A percentile compares a stretch with the other conserved stretches of the same genome.
Evolutionary conservation across 192 early-diverging fungal genomes (phyloP).

Genomic region (Coemansia sp.): DNA sequence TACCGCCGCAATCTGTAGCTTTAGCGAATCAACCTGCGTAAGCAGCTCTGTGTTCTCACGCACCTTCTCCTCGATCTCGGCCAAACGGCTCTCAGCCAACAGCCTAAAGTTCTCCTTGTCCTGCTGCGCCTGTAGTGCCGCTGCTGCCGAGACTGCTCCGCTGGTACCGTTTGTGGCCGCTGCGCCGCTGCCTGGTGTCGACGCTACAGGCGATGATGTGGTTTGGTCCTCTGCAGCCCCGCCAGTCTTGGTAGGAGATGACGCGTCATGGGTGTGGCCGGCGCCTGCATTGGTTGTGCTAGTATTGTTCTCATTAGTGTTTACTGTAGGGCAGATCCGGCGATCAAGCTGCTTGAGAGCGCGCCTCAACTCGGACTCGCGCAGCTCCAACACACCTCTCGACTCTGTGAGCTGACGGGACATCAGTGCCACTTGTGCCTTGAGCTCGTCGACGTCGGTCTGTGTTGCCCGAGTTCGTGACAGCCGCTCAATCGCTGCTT

Average conservation of each 20-base stretch:
- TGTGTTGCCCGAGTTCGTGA: constrained; percentile 27
- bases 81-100: constrained; percentile 51
- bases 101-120: constrained; percentile 50
- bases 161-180: constrained; percentile 4
- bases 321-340: constrained; percentile 45
- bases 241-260: neutral
- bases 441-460: constrained; percentile 36
- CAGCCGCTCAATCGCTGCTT: constrained; percentile 31
- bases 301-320: constrained; percentile 3
- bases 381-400: constrained; percentile 37
- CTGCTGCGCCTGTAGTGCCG: constrained; percentile 30
- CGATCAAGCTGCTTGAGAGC: constrained; percentile 56
- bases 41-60: constrained; percentile 53
- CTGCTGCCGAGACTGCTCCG: neutral
- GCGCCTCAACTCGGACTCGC: constrained; percentile 36
- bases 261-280: constrained; percentile 4
- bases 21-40: constrained; percentile 52
- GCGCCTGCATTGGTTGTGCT: neutral
- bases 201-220: neutral
- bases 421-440: constrained; percentile 32
- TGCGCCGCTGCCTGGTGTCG: neutral
- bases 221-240: neutral
- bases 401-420: constrained; percentile 45
- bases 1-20: constrained; percentile 51
- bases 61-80: constrained; percentile 55